A percentile compares a stretch with the other conserved stretches of the same genome.
phyloP scores from a whole-genome alignment of 1,139 yeast genomes.

The Sugiyamaella castrensis region DNA sequence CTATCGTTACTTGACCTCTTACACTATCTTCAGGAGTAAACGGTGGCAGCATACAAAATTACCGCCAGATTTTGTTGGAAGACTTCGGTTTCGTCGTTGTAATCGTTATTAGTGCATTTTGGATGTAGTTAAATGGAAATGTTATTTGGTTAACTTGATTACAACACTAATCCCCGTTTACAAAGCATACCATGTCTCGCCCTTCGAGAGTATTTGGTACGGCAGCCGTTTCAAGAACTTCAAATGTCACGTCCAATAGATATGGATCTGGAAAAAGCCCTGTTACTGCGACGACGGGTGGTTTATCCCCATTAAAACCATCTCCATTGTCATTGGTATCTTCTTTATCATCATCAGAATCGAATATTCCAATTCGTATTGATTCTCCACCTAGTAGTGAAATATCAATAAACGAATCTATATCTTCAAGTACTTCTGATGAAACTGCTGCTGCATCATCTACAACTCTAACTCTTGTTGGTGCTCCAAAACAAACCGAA shows the following conservation, averaged over 20 bases:
- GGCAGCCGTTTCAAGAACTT: not conserved
- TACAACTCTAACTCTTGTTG: no score
- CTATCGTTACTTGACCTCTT: no score
- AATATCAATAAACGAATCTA: conserved; percentile 23
- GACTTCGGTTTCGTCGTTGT: no score
- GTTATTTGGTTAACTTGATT: no score
- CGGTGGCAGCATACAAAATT: no score
- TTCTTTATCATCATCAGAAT: not conserved
- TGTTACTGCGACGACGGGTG: not conserved
- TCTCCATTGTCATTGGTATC: conserved; percentile 3
- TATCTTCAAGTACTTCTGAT: conserved; percentile 21
- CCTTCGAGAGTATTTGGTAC: conserved; percentile 13
- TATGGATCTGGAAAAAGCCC: not conserved
- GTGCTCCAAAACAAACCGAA: no score
- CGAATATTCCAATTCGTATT: conserved; percentile 8
- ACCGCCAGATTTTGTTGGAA: no score
- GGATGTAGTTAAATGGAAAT: no score
- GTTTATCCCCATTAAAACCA: conserved; percentile 9
- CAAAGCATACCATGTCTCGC: conserved; percentile 15
- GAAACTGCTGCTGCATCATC: conserved; percentile 10
- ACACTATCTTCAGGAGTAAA: no score
- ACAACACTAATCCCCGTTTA: no score
- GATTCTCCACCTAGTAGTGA: conserved; percentile 24
- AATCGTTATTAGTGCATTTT: no score
- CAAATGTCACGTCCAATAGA: not conserved